Base-by-base conservation (phyloP, 345 rosid genomes). In the Eucalyptus curtisii region DNA sequence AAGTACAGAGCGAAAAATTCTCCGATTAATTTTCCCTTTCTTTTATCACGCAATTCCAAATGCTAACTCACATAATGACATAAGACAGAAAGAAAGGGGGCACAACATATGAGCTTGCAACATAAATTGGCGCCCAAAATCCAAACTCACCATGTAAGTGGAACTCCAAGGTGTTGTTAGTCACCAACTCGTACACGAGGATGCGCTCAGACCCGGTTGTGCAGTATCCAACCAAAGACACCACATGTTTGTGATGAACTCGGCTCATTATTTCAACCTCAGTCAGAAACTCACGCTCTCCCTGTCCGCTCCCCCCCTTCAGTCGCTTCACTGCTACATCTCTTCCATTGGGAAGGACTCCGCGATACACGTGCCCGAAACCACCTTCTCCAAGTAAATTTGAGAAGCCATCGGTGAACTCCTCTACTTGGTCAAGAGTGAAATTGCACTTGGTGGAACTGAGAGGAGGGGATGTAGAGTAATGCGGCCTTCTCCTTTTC, bases 151-250 rank as follows among this genome's bases (percentile, higher is more conserved):
- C 95, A 31, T 92, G 92, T 57, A 93, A 87, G 57, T 92, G 92
- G 87, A 89, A 91, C 87, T 87, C 91, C 88, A 93, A 22, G 30
- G 91, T 90, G 87, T 91, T 88, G 88, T 93, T 93, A 15, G 93
- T 92, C 86, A 91, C 92, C 86, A 92, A 92, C 92, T 93, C 93
- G 49, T 93, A 93, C 89, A 93, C 94, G 64, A 93, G 92, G 92
- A 93, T 79, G 66, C 92, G 85, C 66, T 91, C 88, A 40, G 89
- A 31, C 50, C 92, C 91, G 7, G 91, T 64, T 33, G 86, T 92
- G 93, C 94, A 92, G 85, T 90, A 93, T 37, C 95, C 95, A 64
- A 93, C 94, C 87, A 93, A 64, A 20, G 92, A 88, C 40, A 93
- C 95, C 5, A 93, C 91, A 91, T 92, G 91, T 71, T 52, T 90